Conservation (phyloP, 2,329 filamentous ascomycete species). For the Fusarium sp. region DNA sequence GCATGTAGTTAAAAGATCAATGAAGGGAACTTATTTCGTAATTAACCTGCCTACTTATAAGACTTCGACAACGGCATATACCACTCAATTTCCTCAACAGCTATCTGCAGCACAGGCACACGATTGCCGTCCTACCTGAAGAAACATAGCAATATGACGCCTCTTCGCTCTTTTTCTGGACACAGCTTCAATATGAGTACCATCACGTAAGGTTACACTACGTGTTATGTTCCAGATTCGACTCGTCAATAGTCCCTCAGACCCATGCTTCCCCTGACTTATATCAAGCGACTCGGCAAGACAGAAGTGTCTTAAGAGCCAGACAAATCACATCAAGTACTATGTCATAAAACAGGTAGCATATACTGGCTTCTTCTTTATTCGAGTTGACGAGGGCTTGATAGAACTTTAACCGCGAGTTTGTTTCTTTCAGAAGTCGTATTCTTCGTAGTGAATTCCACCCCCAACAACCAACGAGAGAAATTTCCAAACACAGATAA, state of each 20-base stretch:
- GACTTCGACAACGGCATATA: background rate
- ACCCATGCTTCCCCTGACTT: slow-evolving; percentile 13
- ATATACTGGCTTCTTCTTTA: background rate
- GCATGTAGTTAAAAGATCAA: background rate
- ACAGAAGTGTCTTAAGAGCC: background rate
- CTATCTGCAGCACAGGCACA: slow-evolving; percentile 31
- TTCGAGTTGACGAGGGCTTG: background rate
- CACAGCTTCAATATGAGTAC: slow-evolving; percentile 1
- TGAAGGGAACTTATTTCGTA: background rate
- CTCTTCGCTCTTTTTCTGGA: slow-evolving; percentile 9
- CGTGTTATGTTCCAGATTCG: slow-evolving; percentile 39
- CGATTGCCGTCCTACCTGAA: slow-evolving; percentile 35
- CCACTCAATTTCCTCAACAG: slow-evolving; percentile 4
- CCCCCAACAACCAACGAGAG: no score
- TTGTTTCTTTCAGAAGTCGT: background rate
- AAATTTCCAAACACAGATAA: background rate
- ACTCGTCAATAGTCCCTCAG: slow-evolving; percentile 18
- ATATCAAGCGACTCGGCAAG: slow-evolving; percentile 7
- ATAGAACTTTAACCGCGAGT: background rate
- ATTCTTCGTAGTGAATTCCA: background rate
- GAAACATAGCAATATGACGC: slow-evolving; percentile 11
- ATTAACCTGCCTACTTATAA: background rate
- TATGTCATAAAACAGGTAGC: background rate
- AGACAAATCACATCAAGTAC: background rate
- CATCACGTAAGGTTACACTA: slow-evolving; percentile 33